phyloP scores from a whole-genome alignment of 2,329 filamentous ascomycete genomes.

The Pestalotiopsis sp. region DNA sequence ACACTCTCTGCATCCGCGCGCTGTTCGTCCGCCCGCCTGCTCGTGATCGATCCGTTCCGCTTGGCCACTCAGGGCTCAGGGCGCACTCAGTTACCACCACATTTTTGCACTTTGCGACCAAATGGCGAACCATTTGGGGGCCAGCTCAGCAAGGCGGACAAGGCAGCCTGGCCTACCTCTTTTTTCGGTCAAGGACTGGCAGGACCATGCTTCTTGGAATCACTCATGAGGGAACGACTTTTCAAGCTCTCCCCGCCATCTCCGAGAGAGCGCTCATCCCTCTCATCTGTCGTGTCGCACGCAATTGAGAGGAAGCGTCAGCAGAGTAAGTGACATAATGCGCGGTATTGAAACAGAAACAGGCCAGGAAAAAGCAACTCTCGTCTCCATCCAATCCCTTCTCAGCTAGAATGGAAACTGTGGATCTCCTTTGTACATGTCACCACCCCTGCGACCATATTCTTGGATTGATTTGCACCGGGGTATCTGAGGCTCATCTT shows the following conservation, averaged over 20 bases:
- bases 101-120: not conserved
- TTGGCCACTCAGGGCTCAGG: not conserved
- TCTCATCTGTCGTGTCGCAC: not conserved
- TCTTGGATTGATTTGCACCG: not conserved
- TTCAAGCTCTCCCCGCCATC: not conserved
- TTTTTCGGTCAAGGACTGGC: constrained; percentile 7
- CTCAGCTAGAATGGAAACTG: not conserved
- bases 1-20: not conserved
- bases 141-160: constrained; percentile 5
- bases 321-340: not conserved
- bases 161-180: constrained; percentile 4
- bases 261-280: not conserved
- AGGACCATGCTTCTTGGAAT: not conserved
- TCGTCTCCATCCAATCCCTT: not conserved
- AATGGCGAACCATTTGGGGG: constrained; percentile 12
- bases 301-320: not conserved
- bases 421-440: not conserved
- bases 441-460: not conserved
- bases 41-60: not conserved
- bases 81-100: not conserved
- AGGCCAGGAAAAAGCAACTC: not conserved
- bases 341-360: not conserved
- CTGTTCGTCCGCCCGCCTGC: not conserved
- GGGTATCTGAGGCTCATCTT: constrained; percentile 10
- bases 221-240: not conserved